A percentile compares a stretch with the other conserved stretches of the same genome.
Evolutionary conservation across 2,329 filamentous ascomycete species (phyloP).

Genomic region (Beauveria asiatica): DNA sequence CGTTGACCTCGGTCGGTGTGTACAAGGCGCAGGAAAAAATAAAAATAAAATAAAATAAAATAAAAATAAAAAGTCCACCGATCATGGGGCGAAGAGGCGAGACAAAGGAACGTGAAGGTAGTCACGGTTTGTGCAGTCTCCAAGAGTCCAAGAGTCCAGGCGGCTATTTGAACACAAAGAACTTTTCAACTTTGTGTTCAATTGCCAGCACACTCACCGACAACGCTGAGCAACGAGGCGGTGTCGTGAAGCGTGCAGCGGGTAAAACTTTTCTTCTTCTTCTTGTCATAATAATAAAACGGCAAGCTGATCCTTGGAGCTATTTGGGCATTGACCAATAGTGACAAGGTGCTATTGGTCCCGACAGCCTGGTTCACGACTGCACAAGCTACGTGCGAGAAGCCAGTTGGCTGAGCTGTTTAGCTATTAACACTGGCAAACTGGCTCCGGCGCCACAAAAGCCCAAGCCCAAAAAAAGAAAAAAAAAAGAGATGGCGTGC

Average conservation of each 20-base stretch:
- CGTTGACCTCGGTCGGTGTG: not conserved
- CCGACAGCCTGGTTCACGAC: conserved; percentile 4
- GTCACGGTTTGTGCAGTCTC: too few species aligned
- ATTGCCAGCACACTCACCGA: not conserved
- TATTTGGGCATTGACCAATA: conserved; percentile 1
- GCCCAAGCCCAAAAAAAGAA: not conserved
- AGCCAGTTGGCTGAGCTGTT: conserved; percentile 1
- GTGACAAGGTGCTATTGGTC: not conserved
- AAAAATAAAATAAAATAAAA: not conserved
- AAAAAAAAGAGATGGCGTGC: not conserved
- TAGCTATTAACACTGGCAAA: too few species aligned
- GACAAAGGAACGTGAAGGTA: not conserved
- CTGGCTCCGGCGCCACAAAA: not conserved
- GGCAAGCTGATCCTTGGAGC: not conserved
- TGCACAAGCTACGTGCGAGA: conserved; percentile 1
- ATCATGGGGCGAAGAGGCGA: not conserved
- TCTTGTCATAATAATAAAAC: not conserved
- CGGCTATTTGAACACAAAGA: not conserved
- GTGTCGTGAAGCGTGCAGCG: not conserved
- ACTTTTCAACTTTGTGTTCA: not conserved
- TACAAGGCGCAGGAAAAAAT: not conserved
- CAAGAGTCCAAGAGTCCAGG: not conserved
- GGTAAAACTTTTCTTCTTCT: not conserved
- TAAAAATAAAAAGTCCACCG: not conserved
- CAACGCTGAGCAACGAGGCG: not conserved